Conservation (phyloP, 495 filamentous ascomycete genomes). For the Neurospora africana region DNA sequence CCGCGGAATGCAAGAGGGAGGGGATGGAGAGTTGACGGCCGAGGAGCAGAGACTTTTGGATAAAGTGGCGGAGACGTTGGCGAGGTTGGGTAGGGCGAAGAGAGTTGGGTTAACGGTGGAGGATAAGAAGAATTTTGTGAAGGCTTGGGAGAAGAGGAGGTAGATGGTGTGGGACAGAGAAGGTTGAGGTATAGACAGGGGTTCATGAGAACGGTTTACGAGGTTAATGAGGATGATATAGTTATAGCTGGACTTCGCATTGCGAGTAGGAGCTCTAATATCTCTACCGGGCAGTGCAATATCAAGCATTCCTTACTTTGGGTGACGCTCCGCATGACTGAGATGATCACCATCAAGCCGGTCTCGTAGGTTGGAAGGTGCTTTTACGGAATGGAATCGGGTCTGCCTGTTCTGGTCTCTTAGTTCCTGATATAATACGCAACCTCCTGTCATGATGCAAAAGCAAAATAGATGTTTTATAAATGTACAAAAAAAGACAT, state of each 20-base stretch:
- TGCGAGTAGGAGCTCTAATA: background rate
- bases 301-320: background rate
- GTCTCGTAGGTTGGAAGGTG: too few species aligned
- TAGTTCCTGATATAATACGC: background rate
- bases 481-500: too few species aligned
- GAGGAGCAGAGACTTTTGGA: conserved; percentile 58
- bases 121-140: conserved; percentile 77
- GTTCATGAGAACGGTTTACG: background rate
- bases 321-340: too few species aligned
- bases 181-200: background rate
- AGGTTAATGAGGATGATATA: background rate
- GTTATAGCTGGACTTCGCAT: background rate
- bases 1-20: conserved; percentile 24
- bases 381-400: background rate
- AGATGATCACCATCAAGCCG: too few species aligned
- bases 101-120: conserved; percentile 69
- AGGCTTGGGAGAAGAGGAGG: conserved; percentile 38
- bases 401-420: background rate
- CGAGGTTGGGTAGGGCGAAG: conserved; percentile 84
- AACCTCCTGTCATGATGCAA: background rate
- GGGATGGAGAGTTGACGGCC: conserved; percentile 32
- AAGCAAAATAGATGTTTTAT: too few species aligned
- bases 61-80: conserved; percentile 70
- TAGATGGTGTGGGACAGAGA: background rate
- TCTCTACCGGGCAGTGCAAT: background rate